Percentiles rank a stretch among this genome's conserved stretches.
These are phyloP conservation scores for Globisporangium echinulatum DNA, from an alignment of 352 stramenopile species.

Conservation along the genomic window DNA sequence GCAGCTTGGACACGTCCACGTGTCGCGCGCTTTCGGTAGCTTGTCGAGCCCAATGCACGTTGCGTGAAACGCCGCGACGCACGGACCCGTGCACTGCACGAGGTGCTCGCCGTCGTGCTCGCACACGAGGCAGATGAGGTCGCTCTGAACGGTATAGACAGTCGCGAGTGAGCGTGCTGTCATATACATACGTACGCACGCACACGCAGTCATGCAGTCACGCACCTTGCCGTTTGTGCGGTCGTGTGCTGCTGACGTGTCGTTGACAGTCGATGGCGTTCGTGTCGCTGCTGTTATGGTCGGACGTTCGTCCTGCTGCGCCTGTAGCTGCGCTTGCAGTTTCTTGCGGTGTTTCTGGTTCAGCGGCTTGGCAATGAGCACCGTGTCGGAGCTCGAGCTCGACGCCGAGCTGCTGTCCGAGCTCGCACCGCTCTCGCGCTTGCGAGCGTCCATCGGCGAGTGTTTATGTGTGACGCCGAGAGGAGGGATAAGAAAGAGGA, in stretches of 20 bases:
- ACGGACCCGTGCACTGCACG: conserved; percentile 56
- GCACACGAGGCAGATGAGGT: conserved; percentile 66
- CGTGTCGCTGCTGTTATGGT: neutral
- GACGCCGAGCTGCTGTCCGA: conserved; percentile 56
- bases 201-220: neutral
- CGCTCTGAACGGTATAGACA: conserved; percentile 17
- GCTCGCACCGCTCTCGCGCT: conserved; percentile 14
- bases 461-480: neutral
- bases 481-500: neutral
- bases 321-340: conserved; percentile 42
- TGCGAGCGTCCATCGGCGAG: neutral
- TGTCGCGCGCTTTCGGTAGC: neutral
- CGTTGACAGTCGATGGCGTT: neutral
- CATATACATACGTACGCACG: neutral
- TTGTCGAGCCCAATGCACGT: conserved; percentile 25
- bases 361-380: conserved; percentile 67
- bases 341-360: conserved; percentile 57
- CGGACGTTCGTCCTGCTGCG: conserved; percentile 12
- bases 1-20: conserved; percentile 64
- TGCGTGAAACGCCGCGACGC: conserved; percentile 66
- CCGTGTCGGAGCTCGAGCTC: conserved; percentile 60
- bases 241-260: neutral
- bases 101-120: conserved; percentile 41
- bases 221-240: neutral
- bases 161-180: neutral